A percentile compares a stretch with the other conserved stretches of the same genome.
phyloP scores from a whole-genome alignment of 306 rosid genomes.

The Luffa aegyptiaca region DNA sequence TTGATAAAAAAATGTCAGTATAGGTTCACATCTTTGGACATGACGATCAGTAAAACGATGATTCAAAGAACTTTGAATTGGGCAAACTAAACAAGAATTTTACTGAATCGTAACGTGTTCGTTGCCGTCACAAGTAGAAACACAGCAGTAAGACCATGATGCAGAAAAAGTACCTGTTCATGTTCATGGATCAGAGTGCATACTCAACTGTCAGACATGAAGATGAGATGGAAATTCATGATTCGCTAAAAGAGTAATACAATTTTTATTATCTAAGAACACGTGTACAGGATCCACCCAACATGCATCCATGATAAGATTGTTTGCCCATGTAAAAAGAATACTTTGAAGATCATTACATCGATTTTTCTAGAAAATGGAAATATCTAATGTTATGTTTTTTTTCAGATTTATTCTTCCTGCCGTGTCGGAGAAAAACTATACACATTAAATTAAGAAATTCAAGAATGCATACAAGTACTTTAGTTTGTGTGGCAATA shows the following conservation, averaged over 20 bases:
- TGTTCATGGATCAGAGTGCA: not conserved
- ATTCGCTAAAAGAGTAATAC: not conserved
- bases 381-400: not conserved
- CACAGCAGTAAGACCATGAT: not conserved
- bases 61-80: not conserved
- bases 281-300: not conserved
- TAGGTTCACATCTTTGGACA: not conserved
- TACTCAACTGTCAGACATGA: not conserved
- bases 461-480: not conserved
- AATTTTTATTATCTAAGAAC: not conserved
- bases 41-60: not conserved
- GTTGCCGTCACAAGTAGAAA: not conserved
- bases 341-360: not conserved
- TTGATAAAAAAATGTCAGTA: not conserved
- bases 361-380: not conserved
- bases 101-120: not conserved
- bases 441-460: slow-evolving; percentile 4
- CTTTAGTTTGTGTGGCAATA: not conserved
- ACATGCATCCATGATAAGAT: not conserved
- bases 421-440: not conserved
- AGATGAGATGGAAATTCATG: not conserved
- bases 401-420: not conserved
- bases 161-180: not conserved
- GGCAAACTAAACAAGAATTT: not conserved
- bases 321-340: not conserved